Evolutionary conservation across 768 basidiomycete species (phyloP).

Genomic region (Pisolithus orientalis): DNA sequence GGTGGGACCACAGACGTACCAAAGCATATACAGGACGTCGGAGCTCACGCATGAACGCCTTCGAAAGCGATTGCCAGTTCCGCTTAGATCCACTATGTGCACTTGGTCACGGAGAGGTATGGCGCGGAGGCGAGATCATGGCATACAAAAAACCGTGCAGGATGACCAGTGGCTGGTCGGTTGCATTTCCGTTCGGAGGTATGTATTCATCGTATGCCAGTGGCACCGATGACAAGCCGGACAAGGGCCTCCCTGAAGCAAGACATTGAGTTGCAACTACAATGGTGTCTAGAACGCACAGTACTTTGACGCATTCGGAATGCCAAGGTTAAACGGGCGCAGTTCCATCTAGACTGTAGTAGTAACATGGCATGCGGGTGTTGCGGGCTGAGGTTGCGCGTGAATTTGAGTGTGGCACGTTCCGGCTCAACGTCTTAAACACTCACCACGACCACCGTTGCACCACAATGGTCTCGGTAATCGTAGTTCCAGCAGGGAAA

Average conservation of each 20-base stretch:
- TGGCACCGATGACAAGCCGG: slow-evolving; percentile 17
- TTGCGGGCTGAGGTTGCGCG: neutral
- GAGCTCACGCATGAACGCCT: slow-evolving; percentile 62
- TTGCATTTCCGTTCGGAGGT: slow-evolving; percentile 22
- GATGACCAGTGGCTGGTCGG: slow-evolving; percentile 44
- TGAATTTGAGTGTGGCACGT: neutral
- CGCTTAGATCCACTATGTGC: slow-evolving; percentile 71
- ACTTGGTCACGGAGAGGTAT: slow-evolving; percentile 1
- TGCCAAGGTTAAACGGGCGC: neutral
- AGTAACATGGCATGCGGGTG: neutral
- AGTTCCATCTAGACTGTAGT: neutral
- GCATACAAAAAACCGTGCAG: slow-evolving; percentile 62
- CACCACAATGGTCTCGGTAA: slow-evolving; percentile 44
- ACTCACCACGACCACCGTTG: neutral
- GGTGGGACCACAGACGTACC: slow-evolving; percentile 30
- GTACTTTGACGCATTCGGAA: neutral
- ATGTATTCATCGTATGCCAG: slow-evolving; percentile 27
- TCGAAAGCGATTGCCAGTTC: slow-evolving; percentile 82
- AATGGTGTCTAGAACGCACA: neutral
- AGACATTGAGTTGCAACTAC: neutral
- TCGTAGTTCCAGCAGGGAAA: slow-evolving; percentile 45
- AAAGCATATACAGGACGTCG: slow-evolving; percentile 67
- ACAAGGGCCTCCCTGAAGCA: slow-evolving; percentile 16
- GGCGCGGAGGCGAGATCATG: neutral
- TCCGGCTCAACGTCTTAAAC: neutral